Evolutionary conservation across 2,329 filamentous ascomycete genomes (phyloP).

Genomic region (Beauveria varroae): DNA sequence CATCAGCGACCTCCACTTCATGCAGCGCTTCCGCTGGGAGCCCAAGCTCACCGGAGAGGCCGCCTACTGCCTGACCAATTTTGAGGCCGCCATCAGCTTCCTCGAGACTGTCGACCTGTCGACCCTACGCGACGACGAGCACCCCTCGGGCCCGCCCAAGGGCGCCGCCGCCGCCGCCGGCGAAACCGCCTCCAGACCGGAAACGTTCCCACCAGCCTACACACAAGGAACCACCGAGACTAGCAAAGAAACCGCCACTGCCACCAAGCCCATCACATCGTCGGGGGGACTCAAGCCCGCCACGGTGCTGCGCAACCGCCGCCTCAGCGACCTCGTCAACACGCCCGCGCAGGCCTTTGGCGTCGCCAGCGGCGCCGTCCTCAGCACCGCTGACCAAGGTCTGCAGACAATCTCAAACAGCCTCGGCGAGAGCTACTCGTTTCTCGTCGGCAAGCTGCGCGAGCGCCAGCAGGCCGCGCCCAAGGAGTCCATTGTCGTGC

Average conservation of each 20-base stretch:
- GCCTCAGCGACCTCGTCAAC: constrained; percentile 80
- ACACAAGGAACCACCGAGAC: constrained; percentile 34
- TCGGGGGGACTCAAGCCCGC: constrained; percentile 38
- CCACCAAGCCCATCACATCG: constrained; percentile 29
- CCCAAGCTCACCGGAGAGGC: constrained; percentile 87
- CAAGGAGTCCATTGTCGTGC: constrained; percentile 51
- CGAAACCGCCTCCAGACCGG: constrained; percentile 34
- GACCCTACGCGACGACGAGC: constrained; percentile 74
- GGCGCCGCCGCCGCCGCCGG: constrained; percentile 36
- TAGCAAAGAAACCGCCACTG: constrained; percentile 23
- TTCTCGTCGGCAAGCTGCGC: constrained; percentile 80
- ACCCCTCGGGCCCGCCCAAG: constrained; percentile 60
- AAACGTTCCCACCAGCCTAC: constrained; percentile 53
- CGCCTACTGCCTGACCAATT: constrained; percentile 91
- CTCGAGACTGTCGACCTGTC: constrained; percentile 91
- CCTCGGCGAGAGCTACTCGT: constrained; percentile 86
- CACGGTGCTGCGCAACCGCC: constrained; percentile 56
- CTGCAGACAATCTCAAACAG: constrained; percentile 88
- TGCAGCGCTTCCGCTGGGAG: constrained; percentile 82
- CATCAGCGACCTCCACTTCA: constrained; percentile 91
- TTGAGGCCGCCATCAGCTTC: constrained; percentile 92
- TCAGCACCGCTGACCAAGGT: constrained; percentile 83
- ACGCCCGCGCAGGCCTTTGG: constrained; percentile 75
- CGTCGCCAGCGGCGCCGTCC: constrained; percentile 74
- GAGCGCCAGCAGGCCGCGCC: constrained; percentile 46